Conservation (phyloP, 1,284 basidiomycete genomes). For the Malassezia sp. region DNA sequence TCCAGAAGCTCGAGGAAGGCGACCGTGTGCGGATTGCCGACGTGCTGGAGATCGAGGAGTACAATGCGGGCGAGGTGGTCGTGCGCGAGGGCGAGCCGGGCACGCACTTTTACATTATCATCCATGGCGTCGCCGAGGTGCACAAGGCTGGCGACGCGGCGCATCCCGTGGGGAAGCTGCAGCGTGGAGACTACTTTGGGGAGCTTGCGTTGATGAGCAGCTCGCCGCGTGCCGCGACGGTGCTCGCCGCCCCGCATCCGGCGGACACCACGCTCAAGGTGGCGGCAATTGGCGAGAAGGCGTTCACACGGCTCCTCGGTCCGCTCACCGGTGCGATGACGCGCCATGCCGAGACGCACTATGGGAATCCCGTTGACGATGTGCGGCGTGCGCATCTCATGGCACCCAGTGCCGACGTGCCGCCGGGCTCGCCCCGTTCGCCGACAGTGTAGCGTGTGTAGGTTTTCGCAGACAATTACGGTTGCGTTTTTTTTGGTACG, state of each 20-base stretch:
- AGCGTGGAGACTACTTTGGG: constrained; percentile 94
- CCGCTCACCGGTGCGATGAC: constrained; percentile 80
- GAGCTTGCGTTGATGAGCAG: constrained; percentile 73
- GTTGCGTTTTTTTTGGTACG: not conserved
- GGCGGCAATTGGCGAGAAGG: constrained; percentile 80
- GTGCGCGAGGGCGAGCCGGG: constrained; percentile 87
- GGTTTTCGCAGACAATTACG: not conserved
- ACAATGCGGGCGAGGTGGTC: constrained; percentile 71
- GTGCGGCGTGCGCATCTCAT: too few relatives aligned
- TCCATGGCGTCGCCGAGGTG: constrained; percentile 78
- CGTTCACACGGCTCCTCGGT: constrained; percentile 86
- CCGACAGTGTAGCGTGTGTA: too few relatives aligned
- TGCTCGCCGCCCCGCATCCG: constrained; percentile 58
- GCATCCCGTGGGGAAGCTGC: constrained; percentile 58
- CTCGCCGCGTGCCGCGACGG: constrained; percentile 81
- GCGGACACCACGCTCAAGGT: constrained; percentile 51
- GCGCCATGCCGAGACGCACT: constrained; percentile 55
- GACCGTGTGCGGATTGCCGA: constrained; percentile 95
- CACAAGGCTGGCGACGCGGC: constrained; percentile 54
- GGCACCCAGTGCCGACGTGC: not conserved
- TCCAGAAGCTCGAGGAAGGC: constrained; percentile 69
- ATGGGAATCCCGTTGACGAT: constrained; percentile 12
- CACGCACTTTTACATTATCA: constrained; percentile 92
- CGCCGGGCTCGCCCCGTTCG: not conserved
- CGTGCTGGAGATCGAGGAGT: constrained; percentile 72